These are phyloP conservation scores for Tulasnella sp. DNA, from an alignment of 768 basidiomycete species.

Conservation along the genomic window DNA sequence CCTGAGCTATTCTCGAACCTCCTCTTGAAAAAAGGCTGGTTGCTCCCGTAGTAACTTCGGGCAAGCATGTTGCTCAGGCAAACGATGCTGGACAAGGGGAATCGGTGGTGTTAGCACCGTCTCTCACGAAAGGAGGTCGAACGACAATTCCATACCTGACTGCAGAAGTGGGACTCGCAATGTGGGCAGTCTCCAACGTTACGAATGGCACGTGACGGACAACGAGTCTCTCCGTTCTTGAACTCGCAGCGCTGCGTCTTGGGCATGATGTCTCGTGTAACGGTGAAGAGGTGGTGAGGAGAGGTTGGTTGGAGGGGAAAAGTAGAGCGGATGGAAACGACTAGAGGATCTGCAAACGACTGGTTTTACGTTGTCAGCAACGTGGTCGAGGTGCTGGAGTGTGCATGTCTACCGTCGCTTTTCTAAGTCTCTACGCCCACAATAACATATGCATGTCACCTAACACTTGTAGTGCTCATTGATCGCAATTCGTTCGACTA, in stretches of 20 bases:
- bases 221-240: constrained; percentile 50
- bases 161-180: constrained; percentile 74
- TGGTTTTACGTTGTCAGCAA: neutral
- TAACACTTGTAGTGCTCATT: too few species aligned
- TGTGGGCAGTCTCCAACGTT: constrained; percentile 83
- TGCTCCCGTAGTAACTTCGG: constrained; percentile 10
- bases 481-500: too few species aligned
- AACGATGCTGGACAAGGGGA: constrained; percentile 59
- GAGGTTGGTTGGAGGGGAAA: constrained; percentile 12
- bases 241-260: constrained; percentile 82
- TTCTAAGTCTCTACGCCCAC: too few species aligned
- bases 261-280: constrained; percentile 49
- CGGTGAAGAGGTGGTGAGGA: constrained; percentile 13
- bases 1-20: too few species aligned
- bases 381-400: neutral
- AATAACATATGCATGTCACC: too few species aligned
- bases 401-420: too few species aligned
- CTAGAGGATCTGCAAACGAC: neutral
- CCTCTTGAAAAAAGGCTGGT: too few species aligned
- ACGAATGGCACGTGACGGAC: constrained; percentile 73
- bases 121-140: neutral
- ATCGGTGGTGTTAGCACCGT: constrained; percentile 26
- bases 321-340: constrained; percentile 1
- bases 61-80: constrained; percentile 86
- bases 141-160: constrained; percentile 33